Evolutionary conservation across 495 filamentous ascomycete species (phyloP).

Genomic region (Podospora anserina): DNA sequence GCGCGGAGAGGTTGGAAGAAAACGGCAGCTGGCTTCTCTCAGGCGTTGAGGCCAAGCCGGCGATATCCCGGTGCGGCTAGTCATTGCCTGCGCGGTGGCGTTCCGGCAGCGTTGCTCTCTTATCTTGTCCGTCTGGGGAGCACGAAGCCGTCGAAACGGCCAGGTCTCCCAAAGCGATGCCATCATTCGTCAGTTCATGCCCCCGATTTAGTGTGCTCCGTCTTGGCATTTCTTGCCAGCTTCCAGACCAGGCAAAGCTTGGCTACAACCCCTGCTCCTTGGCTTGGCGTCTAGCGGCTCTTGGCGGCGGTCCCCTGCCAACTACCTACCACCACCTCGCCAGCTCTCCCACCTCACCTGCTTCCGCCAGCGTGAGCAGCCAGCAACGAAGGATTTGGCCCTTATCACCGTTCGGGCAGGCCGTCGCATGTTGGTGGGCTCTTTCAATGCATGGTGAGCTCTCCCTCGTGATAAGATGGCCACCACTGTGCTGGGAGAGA

Average conservation of each 20-base stretch:
- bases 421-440: constrained; percentile 4
- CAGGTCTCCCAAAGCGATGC: constrained; percentile 5
- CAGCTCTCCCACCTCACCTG: neutral
- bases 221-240: constrained; percentile 22
- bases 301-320: neutral
- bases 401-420: constrained; percentile 7
- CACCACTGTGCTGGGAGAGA: neutral
- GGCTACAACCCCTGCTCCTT: constrained; percentile 1
- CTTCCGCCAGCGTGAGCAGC: neutral
- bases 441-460: neutral
- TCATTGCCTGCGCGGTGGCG: constrained; percentile 15
- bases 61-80: constrained; percentile 30
- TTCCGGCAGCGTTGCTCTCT: constrained; percentile 12
- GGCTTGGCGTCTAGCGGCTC: constrained; percentile 8
- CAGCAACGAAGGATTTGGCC: constrained; percentile 1
- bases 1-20: constrained; percentile 7
- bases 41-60: constrained; percentile 26
- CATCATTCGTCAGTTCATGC: constrained; percentile 14
- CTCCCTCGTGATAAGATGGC: neutral
- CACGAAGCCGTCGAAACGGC: constrained; percentile 12
- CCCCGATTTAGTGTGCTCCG: constrained; percentile 4
- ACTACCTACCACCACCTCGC: neutral
- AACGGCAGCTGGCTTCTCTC: neutral
- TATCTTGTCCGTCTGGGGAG: constrained; percentile 19
- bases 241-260: constrained; percentile 25